phyloP scores from a whole-genome alignment of 2,329 filamentous ascomycete species.

The Xylariales sp. region DNA sequence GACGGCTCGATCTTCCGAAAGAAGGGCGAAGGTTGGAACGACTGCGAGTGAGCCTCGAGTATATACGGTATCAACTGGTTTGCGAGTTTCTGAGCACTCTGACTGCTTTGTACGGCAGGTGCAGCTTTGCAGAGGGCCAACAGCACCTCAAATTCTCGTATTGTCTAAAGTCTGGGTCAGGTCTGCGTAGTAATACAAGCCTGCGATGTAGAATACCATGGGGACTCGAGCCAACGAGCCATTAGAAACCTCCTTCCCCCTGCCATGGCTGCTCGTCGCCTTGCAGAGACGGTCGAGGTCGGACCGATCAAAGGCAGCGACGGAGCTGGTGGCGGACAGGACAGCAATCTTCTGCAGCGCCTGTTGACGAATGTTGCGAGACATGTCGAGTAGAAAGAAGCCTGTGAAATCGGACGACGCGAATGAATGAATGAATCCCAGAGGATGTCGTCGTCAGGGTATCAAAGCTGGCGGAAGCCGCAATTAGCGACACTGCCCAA shows the following conservation, averaged over 20 bases:
- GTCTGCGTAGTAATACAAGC: neutral
- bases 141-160: conserved; percentile 87
- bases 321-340: conserved; percentile 52
- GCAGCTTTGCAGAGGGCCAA: conserved; percentile 89
- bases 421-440: too few species aligned
- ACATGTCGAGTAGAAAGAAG: conserved; percentile 34
- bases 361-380: conserved; percentile 54
- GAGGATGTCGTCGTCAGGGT: too few species aligned
- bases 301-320: conserved; percentile 53
- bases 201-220: conserved; percentile 44
- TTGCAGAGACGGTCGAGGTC: conserved; percentile 59
- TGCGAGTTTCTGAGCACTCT: conserved; percentile 75
- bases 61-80: conserved; percentile 79
- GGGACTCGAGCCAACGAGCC: conserved; percentile 51
- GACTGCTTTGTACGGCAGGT: conserved; percentile 62
- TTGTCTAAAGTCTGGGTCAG: conserved; percentile 49
- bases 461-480: too few species aligned
- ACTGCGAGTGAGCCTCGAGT: conserved; percentile 75
- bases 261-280: conserved; percentile 41
- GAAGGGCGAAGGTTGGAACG: conserved; percentile 74
- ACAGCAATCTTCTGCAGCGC: conserved; percentile 63
- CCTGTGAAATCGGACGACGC: too few species aligned
- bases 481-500: too few species aligned
- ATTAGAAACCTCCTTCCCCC: conserved; percentile 44
- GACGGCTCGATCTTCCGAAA: conserved; percentile 80